Evolutionary conservation across 176 grass and related monocot species (phyloP).

Genomic region (Elaeis guineensis): DNA sequence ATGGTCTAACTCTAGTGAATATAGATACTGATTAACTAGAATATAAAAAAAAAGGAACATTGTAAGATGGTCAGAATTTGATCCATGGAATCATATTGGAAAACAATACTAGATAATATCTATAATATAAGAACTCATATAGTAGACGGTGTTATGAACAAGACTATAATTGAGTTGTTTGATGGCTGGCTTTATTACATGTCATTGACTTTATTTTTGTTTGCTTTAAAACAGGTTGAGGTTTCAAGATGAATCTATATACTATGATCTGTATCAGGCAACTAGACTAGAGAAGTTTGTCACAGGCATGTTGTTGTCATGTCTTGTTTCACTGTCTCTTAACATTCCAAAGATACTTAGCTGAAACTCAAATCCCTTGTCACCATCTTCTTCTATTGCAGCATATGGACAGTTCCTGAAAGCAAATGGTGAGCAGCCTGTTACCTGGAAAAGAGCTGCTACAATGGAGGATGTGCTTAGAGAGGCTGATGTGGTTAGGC

Average conservation of each 20-base stretch:
- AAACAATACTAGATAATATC: too few relatives aligned
- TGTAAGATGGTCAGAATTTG: too few relatives aligned
- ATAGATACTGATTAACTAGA: too few relatives aligned
- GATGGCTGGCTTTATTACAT: too few relatives aligned
- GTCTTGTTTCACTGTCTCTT: background rate
- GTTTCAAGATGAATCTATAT: conserved; percentile 99
- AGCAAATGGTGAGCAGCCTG: conserved; percentile 78
- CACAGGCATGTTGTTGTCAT: conserved; percentile 44
- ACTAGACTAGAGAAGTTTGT: conserved; percentile 92
- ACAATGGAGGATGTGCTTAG: conserved; percentile 94
- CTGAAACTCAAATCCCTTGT: too few relatives aligned
- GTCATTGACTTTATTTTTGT: conserved; percentile 1
- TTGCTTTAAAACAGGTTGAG: conserved; percentile 48
- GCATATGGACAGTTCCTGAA: conserved; percentile 85
- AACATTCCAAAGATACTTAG: background rate
- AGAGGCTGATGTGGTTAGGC: conserved; percentile 78
- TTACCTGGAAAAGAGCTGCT: conserved; percentile 91
- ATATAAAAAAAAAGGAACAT: too few relatives aligned
- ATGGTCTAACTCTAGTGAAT: too few relatives aligned
- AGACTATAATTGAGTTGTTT: too few relatives aligned
- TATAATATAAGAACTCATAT: too few relatives aligned
- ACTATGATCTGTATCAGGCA: conserved; percentile 88
- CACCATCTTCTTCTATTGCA: conserved; percentile 11
- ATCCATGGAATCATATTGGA: too few relatives aligned
- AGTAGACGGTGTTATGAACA: too few relatives aligned